These are phyloP conservation scores for Magnusiomyces magnusii DNA, from an alignment of 1,139 yeast species.

Conservation along the genomic window DNA sequence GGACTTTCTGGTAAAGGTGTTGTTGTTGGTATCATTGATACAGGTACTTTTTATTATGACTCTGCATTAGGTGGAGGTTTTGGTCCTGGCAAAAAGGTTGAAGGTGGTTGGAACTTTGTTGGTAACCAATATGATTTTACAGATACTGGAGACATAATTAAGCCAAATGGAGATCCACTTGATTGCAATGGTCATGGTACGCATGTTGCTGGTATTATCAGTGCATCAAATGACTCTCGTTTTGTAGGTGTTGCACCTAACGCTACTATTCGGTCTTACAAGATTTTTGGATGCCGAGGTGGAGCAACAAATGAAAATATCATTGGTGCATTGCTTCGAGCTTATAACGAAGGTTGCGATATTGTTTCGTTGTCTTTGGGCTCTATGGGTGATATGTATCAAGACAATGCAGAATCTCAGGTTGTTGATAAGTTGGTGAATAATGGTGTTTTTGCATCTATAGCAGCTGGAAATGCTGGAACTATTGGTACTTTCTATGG, in stretches of 20 bases:
- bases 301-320: slow-evolving; percentile 17
- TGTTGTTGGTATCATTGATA: slow-evolving; percentile 17
- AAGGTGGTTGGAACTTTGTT: slow-evolving; percentile 17
- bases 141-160: not conserved
- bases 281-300: slow-evolving; percentile 19
- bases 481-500: slow-evolving; percentile 5
- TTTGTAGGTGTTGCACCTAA: slow-evolving; percentile 20
- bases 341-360: slow-evolving; percentile 16
- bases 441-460: slow-evolving; percentile 14
- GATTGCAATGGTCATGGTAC: slow-evolving; percentile 22
- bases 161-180: slow-evolving; percentile 9
- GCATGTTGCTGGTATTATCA: slow-evolving; percentile 19
- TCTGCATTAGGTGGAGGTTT: slow-evolving; percentile 19
- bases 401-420: slow-evolving; percentile 12
- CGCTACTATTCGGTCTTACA: slow-evolving; percentile 18
- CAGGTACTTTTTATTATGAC: slow-evolving; percentile 17
- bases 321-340: slow-evolving; percentile 15
- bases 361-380: slow-evolving; percentile 19
- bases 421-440: slow-evolving; percentile 16
- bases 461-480: slow-evolving; percentile 18
- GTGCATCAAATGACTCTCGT: slow-evolving; percentile 9
- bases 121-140: slow-evolving; percentile 2
- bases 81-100: slow-evolving; percentile 16
- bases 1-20: slow-evolving; percentile 16
- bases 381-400: slow-evolving; percentile 9